Evolutionary conservation across 179 eudicot species (phyloP), one percentile per base, ranked within the genome.

Genomic region (Carnegiea gigantea): DNA sequence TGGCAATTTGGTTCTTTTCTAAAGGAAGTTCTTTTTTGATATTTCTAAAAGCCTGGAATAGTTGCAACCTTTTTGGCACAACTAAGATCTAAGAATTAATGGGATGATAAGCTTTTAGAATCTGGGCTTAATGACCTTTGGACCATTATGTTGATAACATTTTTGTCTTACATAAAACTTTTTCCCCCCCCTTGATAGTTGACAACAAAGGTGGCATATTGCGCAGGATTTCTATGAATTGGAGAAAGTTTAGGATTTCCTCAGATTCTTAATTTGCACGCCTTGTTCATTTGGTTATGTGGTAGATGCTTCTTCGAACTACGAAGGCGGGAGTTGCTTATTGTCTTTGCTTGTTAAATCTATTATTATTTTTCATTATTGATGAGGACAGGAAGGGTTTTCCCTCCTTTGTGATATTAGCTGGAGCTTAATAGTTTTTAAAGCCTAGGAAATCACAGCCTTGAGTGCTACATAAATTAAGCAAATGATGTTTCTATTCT

Each of bases 401-500:
- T 65, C 67, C 60, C 73, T n/a, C 36, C 57, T 75, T 60, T 72
- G 30, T 74, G 79, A 80, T 83, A 79, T 76, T 62, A 80, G 82
- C 83, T 80, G 81, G 76, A 80, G 73, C 77, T 81, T 85, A 78
- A 81, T 33, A 23, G 36, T 64, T 78, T 65, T 77, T 81, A 38
- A 38, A 82, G 87, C 82, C 85, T 85, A 28, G 89, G 83, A 77
- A 67, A 64, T 77, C 75, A 80, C 87, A 72, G 84, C 84, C 77
- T 72, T 77, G 80, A 83, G 77, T 80, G 83, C 51, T 84, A 77
- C 86, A 81, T 78, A 85, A 80, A 77, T 43, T 76, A 87, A 82
- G 73, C 28, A 82, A 84, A 80, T 88, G 89, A 86, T 89, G 84
- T 81, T 88, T 89, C 90, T 90, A 84, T 89, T 86, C 89, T 84